Evolutionary conservation across 192 early-diverging fungal genomes (phyloP), one percentile per base, ranked within the genome.

Genomic region (Coemansia sp.): DNA sequence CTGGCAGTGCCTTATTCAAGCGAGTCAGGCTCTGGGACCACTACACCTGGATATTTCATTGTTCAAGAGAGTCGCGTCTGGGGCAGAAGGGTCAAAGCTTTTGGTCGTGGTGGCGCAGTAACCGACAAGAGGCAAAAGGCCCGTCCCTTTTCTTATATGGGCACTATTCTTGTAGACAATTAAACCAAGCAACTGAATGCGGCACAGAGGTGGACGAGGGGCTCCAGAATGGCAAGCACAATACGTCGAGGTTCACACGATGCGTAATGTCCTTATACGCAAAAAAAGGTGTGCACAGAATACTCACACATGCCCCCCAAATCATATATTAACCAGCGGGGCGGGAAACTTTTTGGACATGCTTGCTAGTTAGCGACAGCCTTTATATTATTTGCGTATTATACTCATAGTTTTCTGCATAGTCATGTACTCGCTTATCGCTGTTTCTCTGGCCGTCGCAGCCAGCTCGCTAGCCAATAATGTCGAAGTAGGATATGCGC

Each of bases 401-500:
- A 4, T 14, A 32, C 29, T 32, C 2, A 32, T 32, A 32, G 7
- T 32, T 32, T 32, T 32, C 7, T 32, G 29, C 29, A 32, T 6
- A 27, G 15, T 48, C 11, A 50, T 15, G 46, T 29, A 50, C 46
- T 27, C 24, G n/a, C 27, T 50, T 4, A 1, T 50, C 14, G 46
- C 26, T 15, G 46, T 15, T 14, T 15, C 26, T 6, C 46, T 50
- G 26, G 24, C 46, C 14, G 6, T 50, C 15, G 46, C 11, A 1
- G 24, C 24, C 6, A 50, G 14, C 24, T 29, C 46, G 4, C 14
- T 50, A 15, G 46, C 46, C 7, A 14, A 29, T 3, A 50, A 27
- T 14, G 59, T 26, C 27, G 74, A 77, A 26, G 74, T 71, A 18
- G 74, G 74, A 4, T 77, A 77, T 53, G 63, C 64, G 18, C 74